A percentile compares a stretch with the other conserved stretches of the same genome.
Conservation (phyloP, 108 stramenopile species). For the Discostella stelligeroides region DNA sequence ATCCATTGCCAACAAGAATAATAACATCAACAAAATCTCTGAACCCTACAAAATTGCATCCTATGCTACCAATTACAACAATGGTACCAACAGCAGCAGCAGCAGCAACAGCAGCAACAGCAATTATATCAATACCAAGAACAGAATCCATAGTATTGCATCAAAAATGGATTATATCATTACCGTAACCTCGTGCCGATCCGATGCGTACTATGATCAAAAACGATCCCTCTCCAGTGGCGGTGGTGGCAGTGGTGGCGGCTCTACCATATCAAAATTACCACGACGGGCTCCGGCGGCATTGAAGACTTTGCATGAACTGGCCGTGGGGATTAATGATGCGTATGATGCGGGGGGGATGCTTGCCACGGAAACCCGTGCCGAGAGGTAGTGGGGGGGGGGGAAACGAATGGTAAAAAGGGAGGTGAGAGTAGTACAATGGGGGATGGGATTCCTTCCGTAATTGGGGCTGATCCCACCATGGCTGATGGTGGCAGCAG, state of each 20-base stretch:
- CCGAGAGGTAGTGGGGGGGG: conserved; percentile 8
- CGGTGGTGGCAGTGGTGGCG: no score
- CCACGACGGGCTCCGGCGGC: no score
- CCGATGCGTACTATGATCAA: no score
- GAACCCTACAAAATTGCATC: no score
- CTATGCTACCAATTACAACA: not conserved
- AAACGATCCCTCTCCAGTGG: no score
- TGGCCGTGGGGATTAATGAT: conserved; percentile 89
- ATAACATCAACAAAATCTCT: no score
- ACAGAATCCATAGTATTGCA: not conserved
- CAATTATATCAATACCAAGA: not conserved
- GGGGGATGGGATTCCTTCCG: no score
- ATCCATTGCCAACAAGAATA: no score
- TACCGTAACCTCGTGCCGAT: conserved; percentile 84
- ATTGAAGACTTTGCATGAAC: conserved; percentile 86
- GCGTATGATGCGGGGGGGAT: conserved; percentile 82
- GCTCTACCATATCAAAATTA: no score
- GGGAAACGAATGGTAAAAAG: not conserved
- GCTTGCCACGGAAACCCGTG: conserved; percentile 55
- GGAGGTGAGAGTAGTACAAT: conserved; percentile 19
- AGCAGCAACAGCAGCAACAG: no score
- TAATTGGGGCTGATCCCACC: conserved; percentile 10
- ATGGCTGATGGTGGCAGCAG: not conserved
- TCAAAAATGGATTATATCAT: conserved; percentile 54
- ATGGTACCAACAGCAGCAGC: no score